phyloP scores from a whole-genome alignment of 805 yeast genomes.

The Metschnikowia peoriensis region DNA sequence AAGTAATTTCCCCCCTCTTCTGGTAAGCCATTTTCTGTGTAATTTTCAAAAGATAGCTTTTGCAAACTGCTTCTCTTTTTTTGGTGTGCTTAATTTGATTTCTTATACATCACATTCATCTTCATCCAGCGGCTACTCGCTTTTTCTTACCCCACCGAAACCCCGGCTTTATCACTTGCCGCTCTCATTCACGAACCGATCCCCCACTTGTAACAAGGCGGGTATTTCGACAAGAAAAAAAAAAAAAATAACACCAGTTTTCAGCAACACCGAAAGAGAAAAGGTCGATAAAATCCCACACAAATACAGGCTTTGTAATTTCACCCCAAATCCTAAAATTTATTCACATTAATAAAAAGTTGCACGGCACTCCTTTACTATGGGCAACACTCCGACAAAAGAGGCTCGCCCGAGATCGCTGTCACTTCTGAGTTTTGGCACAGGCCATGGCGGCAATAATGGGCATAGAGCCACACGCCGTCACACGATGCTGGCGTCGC shows the following conservation, averaged over 20 bases:
- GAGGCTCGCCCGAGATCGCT: slow-evolving; percentile 34
- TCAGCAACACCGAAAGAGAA: no score
- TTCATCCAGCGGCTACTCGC: not conserved
- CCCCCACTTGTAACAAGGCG: not conserved
- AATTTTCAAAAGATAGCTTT: no score
- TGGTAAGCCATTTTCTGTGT: no score
- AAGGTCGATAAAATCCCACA: no score
- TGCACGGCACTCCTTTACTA: slow-evolving; percentile 7
- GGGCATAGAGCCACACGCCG: slow-evolving; percentile 10
- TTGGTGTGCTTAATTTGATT: no score
- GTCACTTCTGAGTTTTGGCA: slow-evolving; percentile 10
- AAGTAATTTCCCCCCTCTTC: no score
- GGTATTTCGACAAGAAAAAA: not conserved
- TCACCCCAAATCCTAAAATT: not conserved
- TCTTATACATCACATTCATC: not conserved
- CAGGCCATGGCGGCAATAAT: slow-evolving; percentile 1
- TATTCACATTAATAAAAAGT: no score
- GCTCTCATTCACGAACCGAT: not conserved
- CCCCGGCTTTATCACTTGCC: not conserved
- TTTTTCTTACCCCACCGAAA: not conserved
- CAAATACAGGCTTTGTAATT: no score
- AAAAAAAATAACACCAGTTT: not conserved
- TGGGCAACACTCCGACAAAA: slow-evolving; percentile 47
- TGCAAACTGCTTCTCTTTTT: no score
- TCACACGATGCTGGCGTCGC: slow-evolving; percentile 16